These are phyloP conservation scores for Plantago ovata DNA, from an alignment of 257 asterid species.

Conservation along the genomic window DNA sequence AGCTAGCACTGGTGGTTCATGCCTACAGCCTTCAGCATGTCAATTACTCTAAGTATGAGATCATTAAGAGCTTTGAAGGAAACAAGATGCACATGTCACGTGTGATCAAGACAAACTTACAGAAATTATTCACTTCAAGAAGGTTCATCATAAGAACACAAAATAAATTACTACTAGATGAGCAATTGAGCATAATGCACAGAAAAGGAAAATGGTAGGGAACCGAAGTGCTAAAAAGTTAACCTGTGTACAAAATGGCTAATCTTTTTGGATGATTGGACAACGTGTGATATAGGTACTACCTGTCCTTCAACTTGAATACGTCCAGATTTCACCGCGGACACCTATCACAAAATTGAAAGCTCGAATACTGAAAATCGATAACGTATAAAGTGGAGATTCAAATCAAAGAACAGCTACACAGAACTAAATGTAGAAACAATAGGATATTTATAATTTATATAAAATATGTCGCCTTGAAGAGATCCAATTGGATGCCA, in stretches of 20 bases:
- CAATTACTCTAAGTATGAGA: constrained; percentile 34
- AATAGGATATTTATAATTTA: background rate
- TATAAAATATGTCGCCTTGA: background rate
- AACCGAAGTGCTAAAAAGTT: constrained; percentile 8
- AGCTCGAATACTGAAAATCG: constrained; percentile 12
- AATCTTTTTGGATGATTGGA: constrained; percentile 74
- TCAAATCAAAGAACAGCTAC: background rate
- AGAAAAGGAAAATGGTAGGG: background rate
- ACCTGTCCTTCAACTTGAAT: constrained; percentile 84
- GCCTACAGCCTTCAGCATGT: constrained; percentile 76
- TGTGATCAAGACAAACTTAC: background rate
- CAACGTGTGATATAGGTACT: constrained; percentile 64
- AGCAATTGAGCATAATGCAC: background rate
- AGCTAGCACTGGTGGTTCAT: constrained; percentile 97
- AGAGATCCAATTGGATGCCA: too few relatives aligned
- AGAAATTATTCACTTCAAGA: too few relatives aligned
- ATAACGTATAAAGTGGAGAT: constrained; percentile 6
- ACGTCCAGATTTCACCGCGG: constrained; percentile 87
- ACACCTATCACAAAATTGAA: constrained; percentile 40
- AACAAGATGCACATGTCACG: background rate
- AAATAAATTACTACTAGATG: too few relatives aligned
- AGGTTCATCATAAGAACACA: too few relatives aligned
- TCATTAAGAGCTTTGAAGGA: constrained; percentile 7
- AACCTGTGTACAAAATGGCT: constrained; percentile 97
- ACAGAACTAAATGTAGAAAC: background rate